A percentile compares a stretch with the other conserved stretches of the same genome.
Evolutionary conservation across 805 yeast genomes (phyloP).

Genomic region (Monosporozyma aerobia): DNA sequence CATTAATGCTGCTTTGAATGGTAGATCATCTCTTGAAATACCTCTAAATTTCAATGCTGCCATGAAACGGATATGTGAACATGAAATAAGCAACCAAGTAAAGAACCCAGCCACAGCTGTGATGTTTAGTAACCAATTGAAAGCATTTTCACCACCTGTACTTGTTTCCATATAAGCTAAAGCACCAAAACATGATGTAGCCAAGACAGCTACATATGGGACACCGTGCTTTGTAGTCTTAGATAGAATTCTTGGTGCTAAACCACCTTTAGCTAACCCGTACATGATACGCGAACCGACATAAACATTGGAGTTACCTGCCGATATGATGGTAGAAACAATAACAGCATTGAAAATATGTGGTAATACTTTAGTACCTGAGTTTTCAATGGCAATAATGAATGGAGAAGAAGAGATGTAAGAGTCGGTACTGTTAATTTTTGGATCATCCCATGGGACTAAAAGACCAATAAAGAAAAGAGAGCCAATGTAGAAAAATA

Average conservation of each 20-base stretch:
- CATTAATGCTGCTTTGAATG: constrained; percentile 63
- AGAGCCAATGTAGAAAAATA: constrained; percentile 55
- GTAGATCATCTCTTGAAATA: constrained; percentile 57
- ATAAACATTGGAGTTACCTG: constrained; percentile 69
- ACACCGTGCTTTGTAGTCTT: constrained; percentile 49
- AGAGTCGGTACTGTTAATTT: constrained; percentile 30
- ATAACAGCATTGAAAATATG: constrained; percentile 66
- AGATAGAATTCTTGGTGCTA: constrained; percentile 47
- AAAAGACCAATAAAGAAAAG: constrained; percentile 61
- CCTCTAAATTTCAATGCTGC: constrained; percentile 51
- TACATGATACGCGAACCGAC: constrained; percentile 61
- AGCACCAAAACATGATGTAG: constrained; percentile 54
- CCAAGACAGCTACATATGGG: constrained; percentile 47
- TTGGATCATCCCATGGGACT: constrained; percentile 60
- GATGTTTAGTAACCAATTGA: constrained; percentile 65
- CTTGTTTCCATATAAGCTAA: constrained; percentile 54
- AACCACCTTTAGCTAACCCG: constrained; percentile 50
- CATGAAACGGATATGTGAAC: constrained; percentile 65
- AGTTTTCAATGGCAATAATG: constrained; percentile 58
- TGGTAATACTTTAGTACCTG: constrained; percentile 59
- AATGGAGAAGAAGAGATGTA: constrained; percentile 59
- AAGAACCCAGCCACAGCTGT: constrained; percentile 72
- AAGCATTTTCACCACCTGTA: constrained; percentile 46
- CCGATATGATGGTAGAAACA: constrained; percentile 58
- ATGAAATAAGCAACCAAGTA: constrained; percentile 59